Base-by-base conservation (phyloP, 768 basidiomycete species). In the Mycena galericulata region DNA sequence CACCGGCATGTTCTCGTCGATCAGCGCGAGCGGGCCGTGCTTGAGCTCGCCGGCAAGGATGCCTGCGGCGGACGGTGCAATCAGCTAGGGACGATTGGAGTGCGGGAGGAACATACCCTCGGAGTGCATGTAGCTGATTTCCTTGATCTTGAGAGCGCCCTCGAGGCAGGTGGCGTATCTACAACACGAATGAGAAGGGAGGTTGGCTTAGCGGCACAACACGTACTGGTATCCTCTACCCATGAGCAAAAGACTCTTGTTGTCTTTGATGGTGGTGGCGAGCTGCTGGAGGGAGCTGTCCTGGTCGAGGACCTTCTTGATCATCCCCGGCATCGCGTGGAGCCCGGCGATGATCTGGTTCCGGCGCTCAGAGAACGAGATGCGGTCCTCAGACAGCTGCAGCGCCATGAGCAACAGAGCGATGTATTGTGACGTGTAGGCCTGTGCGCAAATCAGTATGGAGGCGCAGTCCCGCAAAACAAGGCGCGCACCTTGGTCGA, bases 121-220 rank as follows among this genome's bases (percentile, higher is more conserved):
- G 2, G 89, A 89, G 78, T 91, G 91, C 88, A 94, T 92, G 83
- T 98, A 98, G 62, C 93, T 94, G 79, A 98, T 97, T 86, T 99
- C 98, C 85, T 99, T 99, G 84, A 99, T 99, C 87, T 99, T 99
- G 75, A 99, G 83, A 9, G 98, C 98, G 63, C 97, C 98, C 80
- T 99, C 98, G 51, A 99, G 86, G 81, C 97, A 99, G 9, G 98
- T 99, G 9, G 98, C 98, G 73, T 97, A 90, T 79, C 91, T 92
- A 47, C 27, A 47, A 41, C 15, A 49, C 12, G 57, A 27, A 27
- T 70, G 29, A 70, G 70, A 38, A 43, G 65, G 22, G 59, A 49
- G 40, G 6, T 66, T 9, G 15, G 30, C 29, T 32, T 14, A 22
- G 18, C 43, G 62, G 29, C 4, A 67, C 61, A 46, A 73, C 62